A percentile compares a stretch with the other conserved stretches of the same genome.
phyloP scores from a whole-genome alignment of 257 asterid genomes.

The Coffea canephora region DNA sequence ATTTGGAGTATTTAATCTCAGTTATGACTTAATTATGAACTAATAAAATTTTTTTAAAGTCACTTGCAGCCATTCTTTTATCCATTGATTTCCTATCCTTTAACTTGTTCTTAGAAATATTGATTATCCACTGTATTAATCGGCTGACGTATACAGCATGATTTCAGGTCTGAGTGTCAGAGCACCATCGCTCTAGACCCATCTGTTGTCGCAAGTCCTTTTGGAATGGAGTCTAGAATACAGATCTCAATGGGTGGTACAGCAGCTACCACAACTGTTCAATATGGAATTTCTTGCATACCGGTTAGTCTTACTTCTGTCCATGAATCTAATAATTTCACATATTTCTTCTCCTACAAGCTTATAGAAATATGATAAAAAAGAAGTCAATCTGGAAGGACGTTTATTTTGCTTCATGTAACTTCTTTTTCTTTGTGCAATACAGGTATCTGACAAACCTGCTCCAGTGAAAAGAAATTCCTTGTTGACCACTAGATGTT shows the following conservation, averaged over 20 bases:
- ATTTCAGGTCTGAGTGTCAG: constrained; percentile 22
- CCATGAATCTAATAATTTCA: not conserved
- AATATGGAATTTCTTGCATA: constrained; percentile 35
- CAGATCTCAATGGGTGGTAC: constrained; percentile 8
- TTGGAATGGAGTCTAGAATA: constrained; percentile 11
- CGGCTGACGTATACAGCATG: not conserved
- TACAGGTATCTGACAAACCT: constrained; percentile 30
- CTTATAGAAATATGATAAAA: not conserved
- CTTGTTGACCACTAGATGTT: constrained; percentile 14
- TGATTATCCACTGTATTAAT: not conserved
- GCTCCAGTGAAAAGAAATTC: constrained; percentile 13
- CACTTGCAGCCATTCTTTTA: not conserved
- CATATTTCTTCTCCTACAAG: not conserved
- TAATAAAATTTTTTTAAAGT: not conserved
- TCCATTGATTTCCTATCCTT: not conserved
- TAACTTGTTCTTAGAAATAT: not conserved
- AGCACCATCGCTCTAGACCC: constrained; percentile 3
- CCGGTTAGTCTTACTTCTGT: constrained; percentile 36
- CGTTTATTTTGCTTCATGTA: not conserved
- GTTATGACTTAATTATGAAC: not conserved
- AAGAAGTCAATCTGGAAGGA: not conserved
- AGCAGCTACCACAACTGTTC: constrained; percentile 12
- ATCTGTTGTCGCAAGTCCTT: constrained; percentile 18
- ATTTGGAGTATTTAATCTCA: not conserved
- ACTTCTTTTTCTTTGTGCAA: not conserved